A percentile compares a stretch with the other conserved stretches of the same genome.
phyloP scores from a whole-genome alignment of 2,329 filamentous ascomycete genomes.

The Dryadomyces sulphureus region DNA sequence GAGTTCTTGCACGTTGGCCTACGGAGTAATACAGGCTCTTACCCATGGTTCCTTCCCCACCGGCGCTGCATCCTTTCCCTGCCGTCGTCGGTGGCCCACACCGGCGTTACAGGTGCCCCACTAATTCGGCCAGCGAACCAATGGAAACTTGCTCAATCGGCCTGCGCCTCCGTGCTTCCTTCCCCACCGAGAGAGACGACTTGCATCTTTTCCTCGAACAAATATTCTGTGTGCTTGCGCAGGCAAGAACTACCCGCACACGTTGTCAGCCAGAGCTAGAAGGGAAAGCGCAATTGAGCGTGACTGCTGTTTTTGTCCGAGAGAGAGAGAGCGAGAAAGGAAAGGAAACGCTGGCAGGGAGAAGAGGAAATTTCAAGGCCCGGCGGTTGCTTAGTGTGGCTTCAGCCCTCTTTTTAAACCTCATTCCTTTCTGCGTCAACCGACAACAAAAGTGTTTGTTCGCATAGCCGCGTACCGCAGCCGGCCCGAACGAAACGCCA shows the following conservation, averaged over 20 bases:
- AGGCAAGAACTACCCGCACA: neutral
- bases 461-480: no score
- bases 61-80: neutral
- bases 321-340: neutral
- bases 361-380: no score
- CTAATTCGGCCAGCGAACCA: conserved; percentile 17
- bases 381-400: no score
- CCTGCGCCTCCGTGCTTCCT: neutral
- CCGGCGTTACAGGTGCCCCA: conserved; percentile 14
- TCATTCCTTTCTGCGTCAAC: no score
- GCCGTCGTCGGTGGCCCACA: neutral
- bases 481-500: no score
- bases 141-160: conserved; percentile 26
- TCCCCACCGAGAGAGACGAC: neutral
- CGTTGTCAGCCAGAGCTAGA: no score
- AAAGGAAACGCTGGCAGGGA: neutral
- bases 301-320: neutral
- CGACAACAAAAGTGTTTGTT: no score
- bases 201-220: neutral
- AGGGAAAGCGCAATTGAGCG: neutral
- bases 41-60: neutral
- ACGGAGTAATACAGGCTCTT: neutral
- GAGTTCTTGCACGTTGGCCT: neutral
- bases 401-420: no score
- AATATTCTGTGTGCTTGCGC: neutral